Base-by-base conservation (phyloP, 192 early-diverging fungal species). In the Coemansia sp. region DNA sequence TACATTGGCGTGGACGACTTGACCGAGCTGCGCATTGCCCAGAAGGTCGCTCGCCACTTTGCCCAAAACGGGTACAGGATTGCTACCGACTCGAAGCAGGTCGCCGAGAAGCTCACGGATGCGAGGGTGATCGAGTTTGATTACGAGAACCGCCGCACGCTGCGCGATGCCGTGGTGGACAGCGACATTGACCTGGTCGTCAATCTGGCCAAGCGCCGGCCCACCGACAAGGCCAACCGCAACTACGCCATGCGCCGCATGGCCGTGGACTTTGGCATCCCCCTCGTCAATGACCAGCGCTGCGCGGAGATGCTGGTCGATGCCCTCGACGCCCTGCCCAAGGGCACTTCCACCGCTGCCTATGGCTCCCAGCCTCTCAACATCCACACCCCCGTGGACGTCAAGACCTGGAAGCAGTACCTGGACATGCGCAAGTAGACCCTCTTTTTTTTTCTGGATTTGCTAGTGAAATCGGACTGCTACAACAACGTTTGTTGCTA, bases 241-340 rank as follows among this genome's bases (percentile, higher is more conserved):
- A 81, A 82, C 57, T 99, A 99, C 60, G 76, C 80, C 23, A 84
- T 84, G 51, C 86, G 96, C 47, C 80, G 96, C 60, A 89, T 92
- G 63, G 96, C 94, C 33, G 91, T 99, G 2, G 96, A 99, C 62
- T 90, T 94, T 67, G 90, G 88, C 17, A 87, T 99, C 47, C 92
- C 96, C 11, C 68, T 99, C 18, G 84, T 99, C 51, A 99, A 93
- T 44, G 93, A 99, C 60, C 78, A 87, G 72, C 84, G 95, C 55
- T 92, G 91, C 62, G 94, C 92, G 30, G 84, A 85, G 51, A 64
- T 99, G 66, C 94, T 99, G 44, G 86, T 92, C 21, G 90, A 99
- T 60, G 81, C 94, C 2, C 53, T 91, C 6, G 72, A 68, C 33
- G 80, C 78, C 33, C 70, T 77, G 37, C 73, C 50, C 36, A 52